Evolutionary conservation across 306 rosid genomes (phyloP), one percentile per base, ranked within the genome.

Genomic region (Quillaja saponaria): DNA sequence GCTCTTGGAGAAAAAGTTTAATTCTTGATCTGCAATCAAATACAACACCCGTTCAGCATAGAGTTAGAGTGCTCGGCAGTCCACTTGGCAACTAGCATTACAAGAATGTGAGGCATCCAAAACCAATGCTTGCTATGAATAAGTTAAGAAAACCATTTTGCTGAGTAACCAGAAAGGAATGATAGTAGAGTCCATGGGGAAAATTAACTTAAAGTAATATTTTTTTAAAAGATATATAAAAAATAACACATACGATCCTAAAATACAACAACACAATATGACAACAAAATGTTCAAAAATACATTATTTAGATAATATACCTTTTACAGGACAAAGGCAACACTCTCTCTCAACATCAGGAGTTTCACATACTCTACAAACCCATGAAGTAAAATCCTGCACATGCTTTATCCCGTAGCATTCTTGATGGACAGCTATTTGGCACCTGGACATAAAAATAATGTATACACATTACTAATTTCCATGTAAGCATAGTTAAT

Each of bases 261-360:
- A 37, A 50, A 55, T 13, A 6, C n/a, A 33, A 71, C 18, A 60
- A 34, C 12, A 25, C 12, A 64, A 10, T 59, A 25, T 21, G 54
- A 38, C 44, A 28, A 69, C 50, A 28, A 51, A 68, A 51, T 37
- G 19, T 57, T 63, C 63, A 72, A 66, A 6, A 63, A 72, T 59
- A 79, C 55, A 60, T 44, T 58, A 76, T 69, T 34, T 42, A 60
- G 71, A 55, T 44, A 49, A 62, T 71, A 13, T 69, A 77, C 99
- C 99, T 82, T 89, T 85, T 52, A 92, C 91, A 41, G 99, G 99
- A 80, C 99, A 92, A n/a, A 92, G 95, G 76, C 99, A 92, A 71
- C 99, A 92, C 60, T 92, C 96, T 71, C 94, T 86, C 64, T 65
- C 86, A 55, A 85, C 76, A 64, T 85, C 85, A 65, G 96, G 96